Base-by-base conservation (phyloP, 2,329 filamentous ascomycete genomes). In the Sporothrix sp. region DNA sequence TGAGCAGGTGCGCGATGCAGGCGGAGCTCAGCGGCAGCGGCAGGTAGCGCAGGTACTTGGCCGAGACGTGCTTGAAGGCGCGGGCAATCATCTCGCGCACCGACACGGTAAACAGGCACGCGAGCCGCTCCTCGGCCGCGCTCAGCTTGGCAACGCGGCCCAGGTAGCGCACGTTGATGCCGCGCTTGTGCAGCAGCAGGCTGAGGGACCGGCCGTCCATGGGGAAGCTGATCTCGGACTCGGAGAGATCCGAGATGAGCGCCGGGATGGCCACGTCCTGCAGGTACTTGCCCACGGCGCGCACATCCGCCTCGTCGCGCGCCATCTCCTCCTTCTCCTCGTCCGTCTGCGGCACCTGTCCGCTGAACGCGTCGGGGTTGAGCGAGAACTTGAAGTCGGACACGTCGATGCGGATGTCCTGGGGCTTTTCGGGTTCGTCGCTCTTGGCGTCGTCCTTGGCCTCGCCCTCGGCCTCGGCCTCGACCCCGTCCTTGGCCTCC, bases 191-290 rank as follows among this genome's bases (percentile, higher is more conserved):
- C 63, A 98, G 75, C 47, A 96, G 78, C 57, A 83, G 82, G 60
- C 85, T 87, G 52, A 98, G 74, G 18, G 91, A 96, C 62, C 86
- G 80, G n/a, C 93, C 93, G 61, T 98, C 94, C 88, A 97, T 96
- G 11, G 93, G 93, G 72, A 97, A 97, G 61, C 91, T 93, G 58
- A 95, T 84, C 59, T 98, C 91, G 7, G 88, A 90, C 58, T 95
- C 87, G 63, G 85, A 84, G 52, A 98, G 78, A 61, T 98, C 91
- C 55, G 84, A 82, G 52, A 97, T 70, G 52, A 98, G 75, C 51
- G 85, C 80, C n/a, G 91, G 89, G 57, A 98, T 85, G 50, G 88
- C 79, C 54, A 84, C 82, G 8, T 81, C 75, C 8, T 81, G 80
- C 45, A 98, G 75, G 66, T 85, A 89, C 48, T 81, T 74, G 69